Evolutionary conservation across 1,139 yeast species (phyloP).

Genomic region (Pneumocystis sp.): DNA sequence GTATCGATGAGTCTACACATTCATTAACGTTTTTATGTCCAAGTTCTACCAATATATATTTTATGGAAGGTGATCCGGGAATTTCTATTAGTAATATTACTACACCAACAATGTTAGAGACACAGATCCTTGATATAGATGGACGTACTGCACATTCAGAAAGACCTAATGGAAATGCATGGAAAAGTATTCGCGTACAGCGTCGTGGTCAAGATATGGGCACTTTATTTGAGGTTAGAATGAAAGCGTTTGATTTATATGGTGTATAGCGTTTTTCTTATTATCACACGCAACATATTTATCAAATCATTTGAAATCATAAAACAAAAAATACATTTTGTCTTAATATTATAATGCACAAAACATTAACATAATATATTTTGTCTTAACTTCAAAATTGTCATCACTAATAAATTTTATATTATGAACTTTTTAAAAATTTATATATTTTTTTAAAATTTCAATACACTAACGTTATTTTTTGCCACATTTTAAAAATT

Average conservation of each 20-base stretch:
- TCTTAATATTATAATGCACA: neutral
- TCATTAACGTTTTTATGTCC: neutral
- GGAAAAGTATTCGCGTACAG: neutral
- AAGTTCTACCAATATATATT: neutral
- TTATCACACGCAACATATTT: neutral
- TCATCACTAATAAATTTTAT: neutral
- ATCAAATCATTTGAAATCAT: neutral
- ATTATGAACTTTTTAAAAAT: neutral
- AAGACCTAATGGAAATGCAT: constrained; percentile 2
- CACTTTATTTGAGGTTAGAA: constrained; percentile 1
- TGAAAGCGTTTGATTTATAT: constrained; percentile 1
- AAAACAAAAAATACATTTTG: neutral
- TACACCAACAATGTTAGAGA: constrained; percentile 1
- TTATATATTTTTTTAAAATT: neutral
- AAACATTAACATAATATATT: neutral
- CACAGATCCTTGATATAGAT: neutral
- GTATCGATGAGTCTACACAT: neutral
- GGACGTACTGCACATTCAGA: neutral
- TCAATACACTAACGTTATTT: neutral
- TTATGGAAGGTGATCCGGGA: neutral
- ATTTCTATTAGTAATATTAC: neutral
- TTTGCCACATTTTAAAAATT: neutral
- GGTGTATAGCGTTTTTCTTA: neutral
- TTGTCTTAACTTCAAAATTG: neutral
- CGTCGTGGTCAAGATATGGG: constrained; percentile 2